These are phyloP conservation scores for Aureobasidium sp. DNA, from an alignment of 2,329 filamentous ascomycete species.

Conservation along the genomic window DNA sequence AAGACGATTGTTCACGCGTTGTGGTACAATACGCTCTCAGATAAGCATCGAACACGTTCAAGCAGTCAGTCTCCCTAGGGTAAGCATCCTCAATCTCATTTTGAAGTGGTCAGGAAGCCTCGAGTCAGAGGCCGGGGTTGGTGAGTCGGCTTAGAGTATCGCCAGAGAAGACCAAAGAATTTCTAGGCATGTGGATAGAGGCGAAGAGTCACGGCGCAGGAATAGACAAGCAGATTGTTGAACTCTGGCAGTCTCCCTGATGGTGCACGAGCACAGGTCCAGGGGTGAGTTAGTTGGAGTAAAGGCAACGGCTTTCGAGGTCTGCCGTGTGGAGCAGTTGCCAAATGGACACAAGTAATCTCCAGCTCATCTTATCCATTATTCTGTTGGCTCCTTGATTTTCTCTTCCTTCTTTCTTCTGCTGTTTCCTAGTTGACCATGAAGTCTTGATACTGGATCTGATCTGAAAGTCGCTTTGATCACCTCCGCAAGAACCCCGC, in stretches of 20 bases:
- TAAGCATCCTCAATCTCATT: background rate
- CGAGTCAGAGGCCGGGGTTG: background rate
- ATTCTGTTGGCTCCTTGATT: background rate
- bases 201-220: background rate
- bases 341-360: background rate
- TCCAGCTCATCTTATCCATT: conserved; percentile 1
- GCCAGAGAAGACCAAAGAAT: background rate
- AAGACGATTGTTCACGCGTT: background rate
- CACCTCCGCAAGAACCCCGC: background rate
- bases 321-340: conserved; percentile 2
- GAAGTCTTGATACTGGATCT: background rate
- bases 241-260: background rate
- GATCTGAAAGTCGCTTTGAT: background rate
- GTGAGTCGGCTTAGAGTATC: background rate
- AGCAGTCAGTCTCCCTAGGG: too few species aligned
- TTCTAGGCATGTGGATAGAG: background rate
- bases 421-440: background rate
- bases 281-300: background rate
- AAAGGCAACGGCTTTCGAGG: conserved; percentile 1
- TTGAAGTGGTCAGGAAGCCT: background rate
- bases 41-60: background rate
- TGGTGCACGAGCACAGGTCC: background rate
- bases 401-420: background rate
- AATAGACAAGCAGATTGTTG: background rate
- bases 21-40: background rate